These are phyloP conservation scores for Saccharomyces uvarum DNA, from an alignment of 1,139 yeast genomes.

Conservation along the genomic window DNA sequence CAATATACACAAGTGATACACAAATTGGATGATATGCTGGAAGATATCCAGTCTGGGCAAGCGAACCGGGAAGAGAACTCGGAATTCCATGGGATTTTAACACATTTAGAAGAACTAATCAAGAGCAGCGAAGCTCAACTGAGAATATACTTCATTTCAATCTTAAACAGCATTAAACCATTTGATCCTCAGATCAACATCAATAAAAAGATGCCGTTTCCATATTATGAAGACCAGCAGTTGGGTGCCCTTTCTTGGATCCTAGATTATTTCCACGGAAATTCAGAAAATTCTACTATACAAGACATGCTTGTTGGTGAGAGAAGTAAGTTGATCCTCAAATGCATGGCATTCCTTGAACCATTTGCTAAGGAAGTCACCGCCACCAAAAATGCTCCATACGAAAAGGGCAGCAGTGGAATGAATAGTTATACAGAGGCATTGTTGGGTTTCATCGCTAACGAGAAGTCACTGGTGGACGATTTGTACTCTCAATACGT, in stretches of 20 bases:
- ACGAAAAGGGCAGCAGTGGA: constrained; percentile 59
- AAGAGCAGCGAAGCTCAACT: constrained; percentile 32
- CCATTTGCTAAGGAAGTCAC: constrained; percentile 41
- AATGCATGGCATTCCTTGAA: constrained; percentile 38
- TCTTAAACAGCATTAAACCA: constrained; percentile 29
- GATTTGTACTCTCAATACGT: constrained; percentile 34
- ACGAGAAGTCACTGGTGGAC: constrained; percentile 40
- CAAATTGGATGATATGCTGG: constrained; percentile 36
- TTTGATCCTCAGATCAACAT: constrained; percentile 38
- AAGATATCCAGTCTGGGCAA: constrained; percentile 29
- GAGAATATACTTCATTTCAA: constrained; percentile 31
- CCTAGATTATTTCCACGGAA: constrained; percentile 40
- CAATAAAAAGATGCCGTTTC: constrained; percentile 35
- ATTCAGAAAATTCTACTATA: constrained; percentile 32
- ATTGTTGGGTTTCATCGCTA: constrained; percentile 42
- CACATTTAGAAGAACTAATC: constrained; percentile 32
- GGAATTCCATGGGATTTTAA: constrained; percentile 35
- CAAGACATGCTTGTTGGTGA: constrained; percentile 41
- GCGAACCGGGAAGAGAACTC: constrained; percentile 24
- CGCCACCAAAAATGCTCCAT: constrained; percentile 39
- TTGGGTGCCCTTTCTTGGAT: constrained; percentile 39
- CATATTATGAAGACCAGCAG: constrained; percentile 34
- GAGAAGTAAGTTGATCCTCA: constrained; percentile 40
- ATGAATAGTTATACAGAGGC: constrained; percentile 50
- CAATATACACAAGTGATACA: constrained; percentile 35